Evolutionary conservation across 2,329 filamentous ascomycete genomes (phyloP).

Genomic region (Saccharata proteae): DNA sequence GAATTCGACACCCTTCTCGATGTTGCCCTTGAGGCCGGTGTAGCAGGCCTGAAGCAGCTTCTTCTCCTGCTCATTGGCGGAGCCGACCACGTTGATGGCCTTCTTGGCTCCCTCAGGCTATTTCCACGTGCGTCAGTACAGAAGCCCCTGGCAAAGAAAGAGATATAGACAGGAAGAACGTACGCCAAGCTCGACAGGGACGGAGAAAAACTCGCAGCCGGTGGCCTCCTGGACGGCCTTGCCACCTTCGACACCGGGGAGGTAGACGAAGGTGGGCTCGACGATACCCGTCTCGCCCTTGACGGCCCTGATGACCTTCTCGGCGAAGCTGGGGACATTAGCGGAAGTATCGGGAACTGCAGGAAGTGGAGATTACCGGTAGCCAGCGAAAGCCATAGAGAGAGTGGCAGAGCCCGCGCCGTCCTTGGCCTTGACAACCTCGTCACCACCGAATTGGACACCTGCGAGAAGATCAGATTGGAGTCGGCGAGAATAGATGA

Average conservation of each 20-base stretch:
- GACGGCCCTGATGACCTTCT: slow-evolving; percentile 83
- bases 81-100: slow-evolving; percentile 65
- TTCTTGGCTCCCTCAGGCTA: slow-evolving; percentile 78
- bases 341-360: too few species aligned
- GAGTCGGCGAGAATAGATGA: too few species aligned
- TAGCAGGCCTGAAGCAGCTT: slow-evolving; percentile 64
- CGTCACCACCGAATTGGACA: slow-evolving; percentile 97
- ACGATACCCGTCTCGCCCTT: slow-evolving; percentile 90
- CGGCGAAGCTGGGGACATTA: slow-evolving; percentile 68
- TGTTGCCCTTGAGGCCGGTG: slow-evolving; percentile 79
- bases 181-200: slow-evolving; percentile 91
- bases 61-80: slow-evolving; percentile 79
- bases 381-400: slow-evolving; percentile 96
- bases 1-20: slow-evolving; percentile 86
- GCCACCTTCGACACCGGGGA: slow-evolving; percentile 78
- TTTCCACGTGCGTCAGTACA: slow-evolving; percentile 13
- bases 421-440: slow-evolving; percentile 98
- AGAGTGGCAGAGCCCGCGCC: slow-evolving; percentile 93
- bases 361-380: too few species aligned
- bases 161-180: slow-evolving; percentile 26
- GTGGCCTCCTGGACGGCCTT: slow-evolving; percentile 74
- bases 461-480: too few species aligned
- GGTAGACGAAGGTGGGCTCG: slow-evolving; percentile 94
- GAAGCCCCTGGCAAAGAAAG: not conserved
- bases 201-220: slow-evolving; percentile 86